Evolutionary conservation across 2,329 filamentous ascomycete genomes (phyloP).

Genomic region (Cryphonectria carpinicola): DNA sequence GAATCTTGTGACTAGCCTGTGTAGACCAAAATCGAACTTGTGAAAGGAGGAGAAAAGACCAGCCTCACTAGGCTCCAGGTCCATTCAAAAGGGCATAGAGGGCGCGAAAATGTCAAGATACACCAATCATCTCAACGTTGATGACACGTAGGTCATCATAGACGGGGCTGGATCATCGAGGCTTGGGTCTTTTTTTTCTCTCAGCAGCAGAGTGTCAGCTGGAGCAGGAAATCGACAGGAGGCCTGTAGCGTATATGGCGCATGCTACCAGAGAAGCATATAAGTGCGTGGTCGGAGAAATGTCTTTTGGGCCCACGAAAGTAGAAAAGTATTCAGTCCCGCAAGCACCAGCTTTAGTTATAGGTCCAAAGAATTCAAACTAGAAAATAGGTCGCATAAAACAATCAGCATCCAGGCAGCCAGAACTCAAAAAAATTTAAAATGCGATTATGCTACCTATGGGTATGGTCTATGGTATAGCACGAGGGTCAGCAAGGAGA

Average conservation of each 20-base stretch:
- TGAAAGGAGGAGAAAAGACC: background rate
- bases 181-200: background rate
- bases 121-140: too few species aligned
- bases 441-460: conserved; percentile 19
- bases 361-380: background rate
- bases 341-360: background rate
- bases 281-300: background rate
- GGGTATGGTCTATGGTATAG: background rate
- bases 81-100: background rate
- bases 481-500: background rate
- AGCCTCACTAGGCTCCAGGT: background rate
- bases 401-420: background rate
- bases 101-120: background rate
- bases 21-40: background rate
- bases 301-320: background rate
- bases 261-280: background rate
- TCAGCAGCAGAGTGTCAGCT: background rate
- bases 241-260: background rate
- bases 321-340: background rate
- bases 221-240: background rate
- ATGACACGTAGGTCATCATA: background rate
- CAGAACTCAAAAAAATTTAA: background rate
- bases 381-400: background rate
- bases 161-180: background rate
- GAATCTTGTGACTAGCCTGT: background rate